Percentiles rank a stretch among this genome's conserved stretches.
Conservation (phyloP, 331 rosid species). For the Pyracantha coccinea region DNA sequence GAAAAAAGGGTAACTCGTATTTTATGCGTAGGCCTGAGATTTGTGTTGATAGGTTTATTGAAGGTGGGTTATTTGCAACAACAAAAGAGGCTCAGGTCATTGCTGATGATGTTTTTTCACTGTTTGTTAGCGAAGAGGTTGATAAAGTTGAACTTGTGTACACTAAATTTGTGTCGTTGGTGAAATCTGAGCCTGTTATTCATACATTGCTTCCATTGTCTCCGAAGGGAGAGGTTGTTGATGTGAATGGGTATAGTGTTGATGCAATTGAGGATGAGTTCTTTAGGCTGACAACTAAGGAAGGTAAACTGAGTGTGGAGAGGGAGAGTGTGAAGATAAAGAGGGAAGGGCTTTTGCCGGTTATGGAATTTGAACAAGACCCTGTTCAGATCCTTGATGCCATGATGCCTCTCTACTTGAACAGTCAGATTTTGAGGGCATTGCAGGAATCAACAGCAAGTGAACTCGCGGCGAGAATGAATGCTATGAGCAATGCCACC, state of each 20-base stretch:
- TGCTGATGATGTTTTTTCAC: slow-evolving; percentile 66
- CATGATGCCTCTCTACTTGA: slow-evolving; percentile 81
- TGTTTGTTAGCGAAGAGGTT: slow-evolving; percentile 65
- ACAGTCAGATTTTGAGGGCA: slow-evolving; percentile 61
- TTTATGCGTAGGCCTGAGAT: slow-evolving; percentile 20
- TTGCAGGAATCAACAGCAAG: slow-evolving; percentile 83
- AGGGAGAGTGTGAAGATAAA: slow-evolving; percentile 30
- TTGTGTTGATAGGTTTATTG: slow-evolving; percentile 23
- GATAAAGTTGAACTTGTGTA: slow-evolving; percentile 80
- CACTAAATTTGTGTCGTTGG: slow-evolving; percentile 51
- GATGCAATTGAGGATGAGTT: slow-evolving; percentile 58
- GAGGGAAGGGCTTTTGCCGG: slow-evolving; percentile 26
- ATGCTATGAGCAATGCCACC: slow-evolving; percentile 68
- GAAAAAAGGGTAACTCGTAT: slow-evolving; percentile 43
- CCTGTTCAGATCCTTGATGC: slow-evolving; percentile 87
- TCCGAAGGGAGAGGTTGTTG: slow-evolving; percentile 34
- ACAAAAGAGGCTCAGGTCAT: slow-evolving; percentile 61
- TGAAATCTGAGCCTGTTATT: slow-evolving; percentile 64
- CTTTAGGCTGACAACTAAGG: slow-evolving; percentile 59
- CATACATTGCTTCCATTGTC: slow-evolving; percentile 69
- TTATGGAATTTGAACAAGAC: slow-evolving; percentile 75
- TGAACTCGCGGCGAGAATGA: slow-evolving; percentile 84
- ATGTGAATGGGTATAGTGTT: slow-evolving; percentile 49
- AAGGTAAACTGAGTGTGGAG: slow-evolving; percentile 54
- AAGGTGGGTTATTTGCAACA: slow-evolving; percentile 24